These are phyloP conservation scores for Medakamo hakoo DNA, from an alignment of 139 green algal species.

Conservation along the genomic window DNA sequence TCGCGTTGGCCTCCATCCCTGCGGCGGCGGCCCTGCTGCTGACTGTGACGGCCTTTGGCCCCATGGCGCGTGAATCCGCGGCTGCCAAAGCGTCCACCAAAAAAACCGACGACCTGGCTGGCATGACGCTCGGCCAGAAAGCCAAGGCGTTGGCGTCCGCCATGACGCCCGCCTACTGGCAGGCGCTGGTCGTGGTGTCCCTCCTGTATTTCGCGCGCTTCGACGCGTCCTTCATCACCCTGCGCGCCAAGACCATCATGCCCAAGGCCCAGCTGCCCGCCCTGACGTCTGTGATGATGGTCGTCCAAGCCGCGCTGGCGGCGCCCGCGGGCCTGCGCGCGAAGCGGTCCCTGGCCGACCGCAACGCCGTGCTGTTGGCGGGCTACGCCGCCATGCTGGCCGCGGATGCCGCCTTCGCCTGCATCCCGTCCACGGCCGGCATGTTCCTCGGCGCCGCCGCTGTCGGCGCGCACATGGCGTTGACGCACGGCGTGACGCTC, in stretches of 20 bases:
- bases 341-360: slow-evolving; percentile 25
- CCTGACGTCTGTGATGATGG: slow-evolving; percentile 46
- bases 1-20: slow-evolving; percentile 40
- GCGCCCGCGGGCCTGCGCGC: slow-evolving; percentile 32
- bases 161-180: slow-evolving; percentile 61
- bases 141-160: slow-evolving; percentile 22
- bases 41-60: slow-evolving; percentile 6
- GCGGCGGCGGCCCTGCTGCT: slow-evolving; percentile 35
- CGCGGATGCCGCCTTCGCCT: slow-evolving; percentile 34
- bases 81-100: neutral
- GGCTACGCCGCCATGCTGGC: slow-evolving; percentile 50
- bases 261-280: slow-evolving; percentile 41
- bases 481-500: slow-evolving; percentile 62
- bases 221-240: slow-evolving; percentile 55
- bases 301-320: slow-evolving; percentile 45
- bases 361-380: slow-evolving; percentile 45
- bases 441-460: slow-evolving; percentile 45
- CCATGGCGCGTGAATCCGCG: neutral
- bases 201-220: slow-evolving; percentile 72
- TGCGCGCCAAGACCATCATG: slow-evolving; percentile 55
- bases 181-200: slow-evolving; percentile 48
- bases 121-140: slow-evolving; percentile 11
- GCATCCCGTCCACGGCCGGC: slow-evolving; percentile 17
- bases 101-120: neutral
- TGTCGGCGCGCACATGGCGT: slow-evolving; percentile 65